Conservation (phyloP, 805 yeast genomes). For the Zygoascus biomembranicola region DNA sequence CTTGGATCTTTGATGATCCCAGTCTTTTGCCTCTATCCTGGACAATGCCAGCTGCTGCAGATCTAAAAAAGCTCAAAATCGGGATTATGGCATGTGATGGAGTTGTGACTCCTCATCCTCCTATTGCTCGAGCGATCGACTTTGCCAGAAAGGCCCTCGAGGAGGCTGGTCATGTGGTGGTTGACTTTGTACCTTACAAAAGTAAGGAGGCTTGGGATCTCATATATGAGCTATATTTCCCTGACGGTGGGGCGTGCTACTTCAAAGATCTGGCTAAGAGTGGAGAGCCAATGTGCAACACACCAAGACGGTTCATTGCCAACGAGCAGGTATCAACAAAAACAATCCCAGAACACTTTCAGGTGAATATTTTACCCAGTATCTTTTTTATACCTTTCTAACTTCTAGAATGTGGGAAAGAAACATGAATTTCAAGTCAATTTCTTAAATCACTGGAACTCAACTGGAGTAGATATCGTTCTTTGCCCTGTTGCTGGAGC, state of each 20-base stretch:
- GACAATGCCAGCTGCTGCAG: background rate
- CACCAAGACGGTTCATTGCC: constrained; percentile 36
- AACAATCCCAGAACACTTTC: constrained; percentile 5
- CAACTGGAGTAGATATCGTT: constrained; percentile 1
- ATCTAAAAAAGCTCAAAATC: constrained; percentile 3
- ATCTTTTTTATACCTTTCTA: too few species aligned
- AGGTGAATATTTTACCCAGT: too few species aligned
- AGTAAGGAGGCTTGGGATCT: constrained; percentile 20
- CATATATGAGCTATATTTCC: constrained; percentile 34
- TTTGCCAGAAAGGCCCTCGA: constrained; percentile 20
- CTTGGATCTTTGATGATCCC: constrained; percentile 11
- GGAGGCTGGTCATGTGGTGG: constrained; percentile 1
- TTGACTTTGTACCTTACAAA: constrained; percentile 3
- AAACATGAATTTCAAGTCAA: background rate
- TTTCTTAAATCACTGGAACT: constrained; percentile 1
- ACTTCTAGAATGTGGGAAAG: background rate
- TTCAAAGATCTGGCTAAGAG: constrained; percentile 5
- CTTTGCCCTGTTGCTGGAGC: constrained; percentile 39
- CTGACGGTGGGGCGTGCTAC: constrained; percentile 49
- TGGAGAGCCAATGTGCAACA: constrained; percentile 10
- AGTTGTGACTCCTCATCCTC: constrained; percentile 43
- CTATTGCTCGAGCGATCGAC: constrained; percentile 39
- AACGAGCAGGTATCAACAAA: constrained; percentile 26
- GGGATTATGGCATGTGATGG: constrained; percentile 32
- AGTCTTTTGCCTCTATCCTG: constrained; percentile 10